Percentiles rank a stretch among this genome's conserved stretches.
Conservation (phyloP, 1,284 basidiomycete genomes). For the Austropuccinia psidii region DNA sequence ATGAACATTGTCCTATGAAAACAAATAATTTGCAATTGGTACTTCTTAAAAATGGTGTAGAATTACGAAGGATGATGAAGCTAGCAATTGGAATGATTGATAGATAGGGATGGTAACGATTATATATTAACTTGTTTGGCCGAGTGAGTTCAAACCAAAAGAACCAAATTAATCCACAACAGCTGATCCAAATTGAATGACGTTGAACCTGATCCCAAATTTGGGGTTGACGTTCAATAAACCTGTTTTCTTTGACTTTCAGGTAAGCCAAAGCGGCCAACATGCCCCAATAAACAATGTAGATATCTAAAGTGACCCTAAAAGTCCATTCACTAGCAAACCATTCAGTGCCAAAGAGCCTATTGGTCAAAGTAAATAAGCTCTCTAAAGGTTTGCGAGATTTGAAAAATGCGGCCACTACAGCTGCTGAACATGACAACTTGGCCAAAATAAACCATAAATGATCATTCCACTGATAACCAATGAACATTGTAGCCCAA, state of each 20-base stretch:
- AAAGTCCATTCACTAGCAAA: slow-evolving; percentile 76
- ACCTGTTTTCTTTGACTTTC: slow-evolving; percentile 63
- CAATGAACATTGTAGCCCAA: slow-evolving; percentile 66
- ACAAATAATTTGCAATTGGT: slow-evolving; percentile 62
- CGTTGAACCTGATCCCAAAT: slow-evolving; percentile 50
- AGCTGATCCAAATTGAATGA: slow-evolving; percentile 53
- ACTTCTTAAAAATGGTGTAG: slow-evolving; percentile 62
- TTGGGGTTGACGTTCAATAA: slow-evolving; percentile 57
- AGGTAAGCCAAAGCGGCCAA: slow-evolving; percentile 63
- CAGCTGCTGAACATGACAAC: slow-evolving; percentile 58
- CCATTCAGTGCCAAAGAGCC: slow-evolving; percentile 67
- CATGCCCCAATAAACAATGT: slow-evolving; percentile 80
- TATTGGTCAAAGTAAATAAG: slow-evolving; percentile 60
- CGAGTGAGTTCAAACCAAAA: slow-evolving; percentile 69
- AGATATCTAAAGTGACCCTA: slow-evolving; percentile 74
- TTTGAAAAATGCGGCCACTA: slow-evolving; percentile 62
- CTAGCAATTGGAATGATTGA: slow-evolving; percentile 70
- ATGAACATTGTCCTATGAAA: slow-evolving; percentile 70
- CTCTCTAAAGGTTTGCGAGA: slow-evolving; percentile 58
- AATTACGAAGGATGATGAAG: slow-evolving; percentile 68
- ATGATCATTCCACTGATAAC: slow-evolving; percentile 64
- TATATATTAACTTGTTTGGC: slow-evolving; percentile 73
- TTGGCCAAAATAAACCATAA: slow-evolving; percentile 63
- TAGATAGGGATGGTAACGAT: slow-evolving; percentile 70
- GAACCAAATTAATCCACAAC: slow-evolving; percentile 62